Conservation (phyloP, 2,329 filamentous ascomycete genomes). For the Scedosporium boydii region DNA sequence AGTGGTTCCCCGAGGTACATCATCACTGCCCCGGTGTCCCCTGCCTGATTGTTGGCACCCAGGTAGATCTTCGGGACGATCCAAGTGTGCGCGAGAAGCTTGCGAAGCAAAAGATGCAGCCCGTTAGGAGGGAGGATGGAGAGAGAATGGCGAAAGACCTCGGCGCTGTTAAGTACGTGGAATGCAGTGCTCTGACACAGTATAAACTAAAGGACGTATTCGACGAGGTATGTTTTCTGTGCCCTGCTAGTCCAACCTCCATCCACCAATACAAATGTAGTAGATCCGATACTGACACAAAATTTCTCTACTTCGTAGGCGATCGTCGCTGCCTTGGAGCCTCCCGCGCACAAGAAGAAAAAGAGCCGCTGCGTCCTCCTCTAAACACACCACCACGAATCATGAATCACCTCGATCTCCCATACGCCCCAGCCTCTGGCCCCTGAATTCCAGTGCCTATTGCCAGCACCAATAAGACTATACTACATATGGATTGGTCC, state of each 20-base stretch:
- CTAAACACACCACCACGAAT: slow-evolving; percentile 26
- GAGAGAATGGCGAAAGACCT: slow-evolving; percentile 95
- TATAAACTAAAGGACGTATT: slow-evolving; percentile 99
- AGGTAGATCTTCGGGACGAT: slow-evolving; percentile 92
- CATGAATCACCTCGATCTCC: neutral
- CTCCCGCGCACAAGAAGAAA: slow-evolving; percentile 73
- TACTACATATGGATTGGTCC: no score
- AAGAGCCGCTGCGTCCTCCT: slow-evolving; percentile 61
- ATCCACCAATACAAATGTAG: neutral
- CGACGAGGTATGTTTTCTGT: slow-evolving; percentile 68
- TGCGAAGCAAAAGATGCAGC: slow-evolving; percentile 89
- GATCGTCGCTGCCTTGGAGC: slow-evolving; percentile 90
- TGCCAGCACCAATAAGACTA: no score
- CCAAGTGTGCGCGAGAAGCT: slow-evolving; percentile 81
- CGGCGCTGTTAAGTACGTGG: slow-evolving; percentile 97
- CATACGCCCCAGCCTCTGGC: neutral
- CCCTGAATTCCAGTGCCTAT: no score
- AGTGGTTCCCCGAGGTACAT: slow-evolving; percentile 98
- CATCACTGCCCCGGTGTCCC: slow-evolving; percentile 98
- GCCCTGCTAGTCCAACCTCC: neutral
- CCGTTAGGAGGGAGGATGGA: slow-evolving; percentile 84
- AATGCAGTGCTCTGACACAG: slow-evolving; percentile 96
- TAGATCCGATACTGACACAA: neutral
- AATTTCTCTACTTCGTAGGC: slow-evolving; percentile 44
- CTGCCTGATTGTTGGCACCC: slow-evolving; percentile 94